Evolutionary conservation across 257 asterid genomes (phyloP), one percentile per base, ranked within the genome.

Genomic region (Linaria vulgaris): DNA sequence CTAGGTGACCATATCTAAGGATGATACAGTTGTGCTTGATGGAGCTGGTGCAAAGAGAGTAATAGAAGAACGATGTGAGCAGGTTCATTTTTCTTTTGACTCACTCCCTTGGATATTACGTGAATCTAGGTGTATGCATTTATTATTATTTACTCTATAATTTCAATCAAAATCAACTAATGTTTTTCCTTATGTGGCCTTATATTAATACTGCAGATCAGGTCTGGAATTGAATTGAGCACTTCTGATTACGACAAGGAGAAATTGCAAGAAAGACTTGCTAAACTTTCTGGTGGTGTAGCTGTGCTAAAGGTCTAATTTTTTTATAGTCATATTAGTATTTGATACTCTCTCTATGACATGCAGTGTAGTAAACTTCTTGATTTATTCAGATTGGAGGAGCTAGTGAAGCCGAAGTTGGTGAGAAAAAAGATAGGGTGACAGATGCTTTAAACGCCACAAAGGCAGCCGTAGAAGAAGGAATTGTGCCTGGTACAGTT

Each of bases 371-470:
- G n/a, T n/a, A n/a, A n/a, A n/a, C n/a, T n/a, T n/a, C n/a, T n/a
- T n/a, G n/a, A n/a, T n/a, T n/a, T n/a, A n/a, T n/a, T 62, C 76
- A 92, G 99, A 85, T 92, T 69, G 99, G 99, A 30, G 99, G 99
- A 60, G 97, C 95, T 16, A 92, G 99, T 79, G 99, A 92, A 78
- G 82, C 83, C 4, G 99, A 92, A 69, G 99, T 92, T 66, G 69
- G 97, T 31, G 99, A 92, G 87, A 92, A 83, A 75, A 92, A 92
- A 69, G 99, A 92, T 24, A 80, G 99, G 56, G 99, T 94, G 24
- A 90, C 92, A 0, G 99, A 94, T 69, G 99, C 99, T 62, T 62
- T 92, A 53, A 92, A 92, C 68, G 97, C 99, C 61, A 92, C 99
- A 1, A 92, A 89, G 77, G 99, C 99, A 31, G 99, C 97, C 12